Conservation (phyloP, 176 grass and related monocot species). For the Eleusine coracana region DNA sequence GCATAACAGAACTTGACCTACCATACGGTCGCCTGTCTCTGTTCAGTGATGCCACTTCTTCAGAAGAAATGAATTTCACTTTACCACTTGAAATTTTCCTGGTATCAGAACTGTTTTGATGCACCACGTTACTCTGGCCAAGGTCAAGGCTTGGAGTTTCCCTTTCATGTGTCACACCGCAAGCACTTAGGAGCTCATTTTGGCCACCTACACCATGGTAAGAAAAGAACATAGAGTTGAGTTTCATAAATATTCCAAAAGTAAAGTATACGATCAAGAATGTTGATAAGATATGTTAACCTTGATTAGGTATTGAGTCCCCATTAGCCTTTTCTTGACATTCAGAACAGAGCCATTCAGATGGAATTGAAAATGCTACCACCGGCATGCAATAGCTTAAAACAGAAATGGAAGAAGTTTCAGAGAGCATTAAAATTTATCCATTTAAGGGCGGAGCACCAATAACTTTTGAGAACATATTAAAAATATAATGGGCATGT, state of each 20-base stretch:
- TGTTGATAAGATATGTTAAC: neutral
- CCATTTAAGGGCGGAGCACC: neutral
- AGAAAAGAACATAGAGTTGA: neutral
- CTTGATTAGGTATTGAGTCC: slow-evolving; percentile 28
- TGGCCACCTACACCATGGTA: neutral
- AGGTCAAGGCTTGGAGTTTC: neutral
- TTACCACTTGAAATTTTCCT: slow-evolving; percentile 33
- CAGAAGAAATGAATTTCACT: slow-evolving; percentile 48
- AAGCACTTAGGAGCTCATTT: neutral
- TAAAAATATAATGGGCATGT: slow-evolving; percentile 1
- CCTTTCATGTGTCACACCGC: neutral
- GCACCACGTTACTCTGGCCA: neutral
- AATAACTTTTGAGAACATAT: neutral
- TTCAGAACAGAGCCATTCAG: slow-evolving; percentile 29
- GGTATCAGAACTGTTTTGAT: slow-evolving; percentile 23
- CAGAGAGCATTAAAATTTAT: slow-evolving; percentile 3
- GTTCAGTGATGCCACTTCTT: slow-evolving; percentile 38
- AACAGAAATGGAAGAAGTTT: slow-evolving; percentile 12
- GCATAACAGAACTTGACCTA: neutral
- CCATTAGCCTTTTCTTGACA: slow-evolving; percentile 17
- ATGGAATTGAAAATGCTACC: slow-evolving; percentile 9
- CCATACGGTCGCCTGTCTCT: slow-evolving; percentile 24
- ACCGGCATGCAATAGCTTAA: slow-evolving; percentile 44
- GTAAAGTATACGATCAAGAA: neutral
- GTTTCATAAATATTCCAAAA: neutral